Evolutionary conservation across 202 grass and related monocot species (phyloP), one percentile per base, ranked within the genome.

Genomic region (Setaria viridis): DNA sequence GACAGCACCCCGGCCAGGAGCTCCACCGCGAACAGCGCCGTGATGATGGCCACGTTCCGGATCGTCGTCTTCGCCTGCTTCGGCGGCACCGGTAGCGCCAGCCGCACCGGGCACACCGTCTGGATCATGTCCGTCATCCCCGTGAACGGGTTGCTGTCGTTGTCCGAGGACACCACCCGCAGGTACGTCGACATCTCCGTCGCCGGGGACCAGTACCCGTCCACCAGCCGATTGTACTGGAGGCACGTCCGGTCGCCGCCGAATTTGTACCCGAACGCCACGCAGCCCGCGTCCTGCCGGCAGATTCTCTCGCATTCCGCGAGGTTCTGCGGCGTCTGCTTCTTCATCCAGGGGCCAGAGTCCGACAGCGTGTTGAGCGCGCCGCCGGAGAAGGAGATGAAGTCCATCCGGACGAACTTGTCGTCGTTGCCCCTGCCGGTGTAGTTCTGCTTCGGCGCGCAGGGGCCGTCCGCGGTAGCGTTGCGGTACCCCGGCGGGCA

Each of bases 211-310:
- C 95, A 98, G 65, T 53, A 90, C 11, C 93, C 95, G 62, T 95
- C 74, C 39, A 8, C 56, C 2, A 98, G 87, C 1, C 19, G 12
- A 9, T 3, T 41, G 67, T 39, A 89, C 0, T 63, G 81, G 11
- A 74, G 49, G 91, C 95, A 98, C 43, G 58, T 85, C 50, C 89
- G 89, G 53, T 43, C 57, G 43, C 95, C 95, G 49, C 73, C 76
- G 80, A 91, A 98, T 68, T 90, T 80, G 91, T 98, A 98, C 74
- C 93, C 89, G 87, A 84, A 98, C 20, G 81, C 95, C 43, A 91
- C 86, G 85, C 95, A 98, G 17, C 0, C 21, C 0, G 30, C 0
- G 58, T 82, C 62, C 5, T 0, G 0, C 55, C 70, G 57, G 86
- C 95, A 98, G 0, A 0, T 3, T 0, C 3, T 6, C 55, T 88